Evolutionary conservation across 331 rosid species (phyloP).

Genomic region (Quercus tomentella): DNA sequence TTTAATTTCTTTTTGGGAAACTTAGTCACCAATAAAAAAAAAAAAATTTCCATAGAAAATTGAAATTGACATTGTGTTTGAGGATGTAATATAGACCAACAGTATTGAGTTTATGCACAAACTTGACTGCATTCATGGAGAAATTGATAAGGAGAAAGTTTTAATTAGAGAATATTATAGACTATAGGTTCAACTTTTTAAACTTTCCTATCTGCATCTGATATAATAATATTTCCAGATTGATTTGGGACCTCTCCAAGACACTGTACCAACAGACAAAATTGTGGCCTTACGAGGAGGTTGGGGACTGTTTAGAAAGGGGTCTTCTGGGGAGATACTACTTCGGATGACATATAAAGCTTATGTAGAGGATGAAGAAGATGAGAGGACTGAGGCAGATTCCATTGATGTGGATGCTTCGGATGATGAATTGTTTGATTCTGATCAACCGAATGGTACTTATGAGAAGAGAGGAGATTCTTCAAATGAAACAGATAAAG

Average conservation of each 20-base stretch:
- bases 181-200: neutral
- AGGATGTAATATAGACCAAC: neutral
- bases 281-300: constrained; percentile 78
- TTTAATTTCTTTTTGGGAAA: neutral
- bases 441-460: constrained; percentile 42
- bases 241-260: constrained; percentile 80
- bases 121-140: neutral
- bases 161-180: neutral
- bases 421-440: constrained; percentile 82
- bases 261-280: constrained; percentile 95
- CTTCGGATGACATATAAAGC: constrained; percentile 94
- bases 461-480: constrained; percentile 30
- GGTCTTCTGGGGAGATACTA: constrained; percentile 86
- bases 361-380: constrained; percentile 98
- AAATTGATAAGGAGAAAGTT: neutral
- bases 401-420: constrained; percentile 50
- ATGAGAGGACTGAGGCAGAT: constrained; percentile 54
- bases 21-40: neutral
- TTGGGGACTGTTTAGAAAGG: constrained; percentile 67
- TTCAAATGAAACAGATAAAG: constrained; percentile 46
- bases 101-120: neutral
- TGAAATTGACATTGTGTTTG: neutral
- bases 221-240: constrained; percentile 41
- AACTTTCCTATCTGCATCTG: neutral
- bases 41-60: neutral